Conservation (phyloP, 2,329 filamentous ascomycete species). For the Diaporthe capsici region DNA sequence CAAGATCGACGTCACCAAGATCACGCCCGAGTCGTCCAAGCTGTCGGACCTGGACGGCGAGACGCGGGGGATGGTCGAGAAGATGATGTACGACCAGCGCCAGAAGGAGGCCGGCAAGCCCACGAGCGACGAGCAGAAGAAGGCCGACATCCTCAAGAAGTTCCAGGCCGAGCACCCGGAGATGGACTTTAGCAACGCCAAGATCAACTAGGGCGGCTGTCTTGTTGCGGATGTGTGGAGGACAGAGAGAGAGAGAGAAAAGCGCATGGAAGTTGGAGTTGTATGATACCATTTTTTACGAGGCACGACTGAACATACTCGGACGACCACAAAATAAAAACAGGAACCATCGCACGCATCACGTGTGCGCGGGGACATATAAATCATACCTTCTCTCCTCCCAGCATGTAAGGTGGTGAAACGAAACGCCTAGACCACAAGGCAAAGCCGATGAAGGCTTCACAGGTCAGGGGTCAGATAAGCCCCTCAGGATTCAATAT, state of each 20-base stretch:
- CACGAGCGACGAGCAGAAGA: slow-evolving; percentile 95
- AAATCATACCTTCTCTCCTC: background rate
- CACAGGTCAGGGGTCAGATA: slow-evolving; percentile 70
- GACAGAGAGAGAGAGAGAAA: background rate
- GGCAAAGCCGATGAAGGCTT: slow-evolving; percentile 43
- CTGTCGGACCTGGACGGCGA: slow-evolving; percentile 94
- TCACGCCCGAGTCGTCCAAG: slow-evolving; percentile 92
- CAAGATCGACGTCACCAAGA: slow-evolving; percentile 95
- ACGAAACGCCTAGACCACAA: slow-evolving; percentile 71
- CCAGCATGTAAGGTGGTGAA: slow-evolving; percentile 71
- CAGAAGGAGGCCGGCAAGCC: slow-evolving; percentile 95
- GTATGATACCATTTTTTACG: slow-evolving; percentile 36
- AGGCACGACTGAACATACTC: slow-evolving; percentile 31
- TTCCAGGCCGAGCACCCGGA: slow-evolving; percentile 86
- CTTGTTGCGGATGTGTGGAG: background rate
- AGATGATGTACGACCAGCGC: slow-evolving; percentile 99
- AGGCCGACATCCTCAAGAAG: slow-evolving; percentile 91
- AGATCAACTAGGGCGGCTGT: slow-evolving; percentile 64
- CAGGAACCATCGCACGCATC: background rate
- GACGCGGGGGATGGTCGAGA: slow-evolving; percentile 98
- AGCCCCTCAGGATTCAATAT: slow-evolving; percentile 66
- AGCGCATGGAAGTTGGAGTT: slow-evolving; percentile 11
- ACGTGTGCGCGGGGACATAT: background rate
- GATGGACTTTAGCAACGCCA: slow-evolving; percentile 80
- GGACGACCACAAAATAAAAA: background rate